These are phyloP conservation scores for Oryza meridionalis DNA, from an alignment of 176 grass and related monocot species.

Conservation along the genomic window DNA sequence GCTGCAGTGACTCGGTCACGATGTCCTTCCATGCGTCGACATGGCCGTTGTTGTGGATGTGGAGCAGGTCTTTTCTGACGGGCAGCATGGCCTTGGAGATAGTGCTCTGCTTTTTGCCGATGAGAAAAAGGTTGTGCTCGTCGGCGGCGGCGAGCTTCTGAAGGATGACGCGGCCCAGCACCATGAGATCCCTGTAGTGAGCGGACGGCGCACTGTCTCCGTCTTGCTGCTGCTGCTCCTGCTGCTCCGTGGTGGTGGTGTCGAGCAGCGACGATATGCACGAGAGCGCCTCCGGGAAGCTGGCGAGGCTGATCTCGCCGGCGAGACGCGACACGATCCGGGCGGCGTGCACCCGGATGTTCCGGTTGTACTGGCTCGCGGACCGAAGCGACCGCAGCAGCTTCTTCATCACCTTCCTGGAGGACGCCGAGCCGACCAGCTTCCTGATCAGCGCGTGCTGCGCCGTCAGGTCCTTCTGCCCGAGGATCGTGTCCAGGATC, in stretches of 20 bases:
- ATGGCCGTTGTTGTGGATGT: not conserved
- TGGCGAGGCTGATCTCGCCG: not conserved
- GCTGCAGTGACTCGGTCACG: not conserved
- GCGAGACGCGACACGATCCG: not conserved
- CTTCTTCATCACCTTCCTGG: not conserved
- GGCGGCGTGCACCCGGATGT: not conserved
- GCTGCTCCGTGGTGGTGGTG: too few relatives aligned
- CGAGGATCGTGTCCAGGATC: not conserved
- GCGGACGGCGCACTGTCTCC: too few relatives aligned
- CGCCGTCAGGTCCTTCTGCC: accelerated
- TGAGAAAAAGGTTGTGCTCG: not conserved
- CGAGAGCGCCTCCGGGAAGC: not conserved
- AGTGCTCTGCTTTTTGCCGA: not conserved
- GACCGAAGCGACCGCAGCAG: not conserved
- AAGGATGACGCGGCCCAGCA: not conserved
- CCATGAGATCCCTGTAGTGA: not conserved
- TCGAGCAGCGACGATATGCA: too few relatives aligned
- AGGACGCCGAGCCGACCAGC: not conserved
- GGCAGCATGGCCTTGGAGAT: not conserved
- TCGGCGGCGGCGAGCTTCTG: not conserved
- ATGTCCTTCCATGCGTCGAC: not conserved
- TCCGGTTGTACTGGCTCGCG: not conserved
- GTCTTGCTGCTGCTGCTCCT: too few relatives aligned
- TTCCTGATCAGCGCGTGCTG: not conserved
- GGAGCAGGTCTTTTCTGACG: not conserved